Evolutionary conservation across 176 grass and related monocot genomes (phyloP).

Genomic region (Zoysia japonica): DNA sequence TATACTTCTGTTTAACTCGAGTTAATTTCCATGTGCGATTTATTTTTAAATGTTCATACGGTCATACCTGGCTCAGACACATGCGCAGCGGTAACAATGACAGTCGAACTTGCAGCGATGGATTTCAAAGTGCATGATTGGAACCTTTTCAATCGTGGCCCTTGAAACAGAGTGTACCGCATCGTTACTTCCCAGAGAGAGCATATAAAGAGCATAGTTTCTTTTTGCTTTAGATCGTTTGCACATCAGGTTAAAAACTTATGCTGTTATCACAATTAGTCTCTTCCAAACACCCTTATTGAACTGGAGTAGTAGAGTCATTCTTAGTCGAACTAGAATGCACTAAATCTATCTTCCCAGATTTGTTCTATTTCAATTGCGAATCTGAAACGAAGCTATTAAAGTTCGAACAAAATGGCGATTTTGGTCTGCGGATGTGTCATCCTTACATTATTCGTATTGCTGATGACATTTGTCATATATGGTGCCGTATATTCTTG

Average conservation of each 20-base stretch:
- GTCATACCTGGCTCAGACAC: too few species aligned
- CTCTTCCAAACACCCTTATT: too few species aligned
- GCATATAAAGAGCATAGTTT: neutral
- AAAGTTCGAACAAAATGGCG: neutral
- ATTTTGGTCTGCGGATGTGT: neutral
- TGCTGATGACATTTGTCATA: neutral
- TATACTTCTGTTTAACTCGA: neutral
- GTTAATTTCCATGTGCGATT: neutral
- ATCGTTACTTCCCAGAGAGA: neutral
- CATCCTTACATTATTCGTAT: conserved; percentile 13
- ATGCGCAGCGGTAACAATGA: neutral
- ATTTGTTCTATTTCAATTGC: neutral
- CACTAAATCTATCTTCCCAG: neutral
- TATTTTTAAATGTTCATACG: neutral
- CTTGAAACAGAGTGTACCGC: conserved; percentile 30
- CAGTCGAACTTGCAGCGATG: conserved; percentile 35
- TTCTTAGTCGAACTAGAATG: conserved; percentile 20
- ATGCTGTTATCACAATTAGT: neutral
- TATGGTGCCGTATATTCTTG: conserved; percentile 17
- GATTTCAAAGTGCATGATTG: conserved; percentile 86
- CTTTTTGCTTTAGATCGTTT: neutral
- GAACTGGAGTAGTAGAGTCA: neutral
- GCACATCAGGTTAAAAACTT: neutral
- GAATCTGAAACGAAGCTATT: neutral
- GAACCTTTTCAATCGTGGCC: conserved; percentile 64